A percentile compares a stretch with the other conserved stretches of the same genome.
Evolutionary conservation across 768 basidiomycete species (phyloP).

Genomic region (Dioszegia crocea): DNA sequence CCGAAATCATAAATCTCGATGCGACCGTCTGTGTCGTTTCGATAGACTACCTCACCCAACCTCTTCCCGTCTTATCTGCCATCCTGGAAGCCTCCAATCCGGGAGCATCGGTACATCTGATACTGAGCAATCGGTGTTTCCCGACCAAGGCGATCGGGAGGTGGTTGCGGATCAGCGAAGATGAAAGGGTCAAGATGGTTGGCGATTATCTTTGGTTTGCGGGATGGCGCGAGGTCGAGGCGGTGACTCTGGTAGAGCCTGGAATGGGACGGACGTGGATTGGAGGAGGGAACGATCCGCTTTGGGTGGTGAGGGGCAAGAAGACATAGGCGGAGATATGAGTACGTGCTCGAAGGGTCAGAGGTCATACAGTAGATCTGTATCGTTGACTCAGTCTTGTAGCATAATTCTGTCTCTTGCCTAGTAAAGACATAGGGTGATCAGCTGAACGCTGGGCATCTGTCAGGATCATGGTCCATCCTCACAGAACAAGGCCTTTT

Average conservation of each 20-base stretch:
- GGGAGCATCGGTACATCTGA: conserved; percentile 21
- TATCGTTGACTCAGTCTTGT: too few species aligned
- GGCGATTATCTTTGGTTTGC: conserved; percentile 29
- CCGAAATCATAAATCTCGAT: conserved; percentile 5
- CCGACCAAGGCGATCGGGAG: conserved; percentile 30
- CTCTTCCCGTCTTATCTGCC: conserved; percentile 20
- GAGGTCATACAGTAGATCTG: too few species aligned
- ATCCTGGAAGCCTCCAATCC: conserved; percentile 4
- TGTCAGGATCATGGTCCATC: too few species aligned
- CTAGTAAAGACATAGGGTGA: too few species aligned
- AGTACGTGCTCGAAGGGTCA: too few species aligned
- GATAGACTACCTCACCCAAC: conserved; percentile 35
- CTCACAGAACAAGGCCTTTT: too few species aligned
- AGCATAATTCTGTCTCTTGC: too few species aligned
- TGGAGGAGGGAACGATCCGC: conserved; percentile 21
- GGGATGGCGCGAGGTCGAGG: conserved; percentile 17
- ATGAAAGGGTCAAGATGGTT: conserved; percentile 27
- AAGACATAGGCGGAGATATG: neutral
- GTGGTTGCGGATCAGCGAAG: conserved; percentile 25
- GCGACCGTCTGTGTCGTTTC: conserved; percentile 32
- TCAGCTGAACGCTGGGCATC: too few species aligned
- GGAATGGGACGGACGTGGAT: conserved; percentile 4
- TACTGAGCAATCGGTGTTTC: conserved; percentile 35
- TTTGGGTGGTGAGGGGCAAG: conserved; percentile 30
- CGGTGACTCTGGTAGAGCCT: conserved; percentile 10